Evolutionary conservation across 2,329 filamentous ascomycete species (phyloP).

Genomic region (Thelonectria discophora): DNA sequence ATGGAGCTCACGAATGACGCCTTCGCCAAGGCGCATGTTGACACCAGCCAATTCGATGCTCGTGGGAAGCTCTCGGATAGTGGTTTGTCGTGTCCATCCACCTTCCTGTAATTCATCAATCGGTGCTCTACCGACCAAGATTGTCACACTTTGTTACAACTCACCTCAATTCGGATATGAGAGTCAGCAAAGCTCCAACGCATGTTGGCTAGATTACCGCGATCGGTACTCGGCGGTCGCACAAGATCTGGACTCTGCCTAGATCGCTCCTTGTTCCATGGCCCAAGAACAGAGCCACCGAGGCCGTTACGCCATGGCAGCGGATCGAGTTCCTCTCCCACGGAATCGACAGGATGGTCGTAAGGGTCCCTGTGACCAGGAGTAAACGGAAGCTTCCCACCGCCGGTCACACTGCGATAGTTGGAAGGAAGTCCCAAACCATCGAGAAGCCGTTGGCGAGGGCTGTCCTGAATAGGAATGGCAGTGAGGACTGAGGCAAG

Average conservation of each 20-base stretch:
- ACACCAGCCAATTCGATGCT: conserved; percentile 78
- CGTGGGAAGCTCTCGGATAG: conserved; percentile 68
- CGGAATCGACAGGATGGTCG: conserved; percentile 69
- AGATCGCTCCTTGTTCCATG: conserved; percentile 73
- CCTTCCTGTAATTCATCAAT: conserved; percentile 62
- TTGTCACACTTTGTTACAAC: conserved; percentile 23
- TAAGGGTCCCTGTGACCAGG: conserved; percentile 68
- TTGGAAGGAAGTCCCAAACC: conserved; percentile 57
- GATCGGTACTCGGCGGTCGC: conserved; percentile 76
- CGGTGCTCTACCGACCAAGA: background rate
- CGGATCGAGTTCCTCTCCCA: conserved; percentile 69
- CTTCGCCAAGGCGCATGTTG: conserved; percentile 79
- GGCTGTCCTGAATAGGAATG: conserved; percentile 55
- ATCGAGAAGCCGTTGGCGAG: conserved; percentile 62
- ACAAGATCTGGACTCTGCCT: conserved; percentile 76
- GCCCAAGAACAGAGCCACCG: conserved; percentile 73
- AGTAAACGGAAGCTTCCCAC: conserved; percentile 61
- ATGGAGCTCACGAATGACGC: conserved; percentile 79
- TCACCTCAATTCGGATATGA: conserved; percentile 69
- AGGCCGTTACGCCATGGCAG: conserved; percentile 70
- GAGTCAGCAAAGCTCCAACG: conserved; percentile 76
- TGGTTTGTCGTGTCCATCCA: conserved; percentile 81
- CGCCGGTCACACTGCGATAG: conserved; percentile 48
- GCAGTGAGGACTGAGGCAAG: conserved; percentile 28
- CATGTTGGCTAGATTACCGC: conserved; percentile 75